phyloP scores from a whole-genome alignment of 225 moss, liverwort and hornwort species.

The Takakia lepidozioides region DNA sequence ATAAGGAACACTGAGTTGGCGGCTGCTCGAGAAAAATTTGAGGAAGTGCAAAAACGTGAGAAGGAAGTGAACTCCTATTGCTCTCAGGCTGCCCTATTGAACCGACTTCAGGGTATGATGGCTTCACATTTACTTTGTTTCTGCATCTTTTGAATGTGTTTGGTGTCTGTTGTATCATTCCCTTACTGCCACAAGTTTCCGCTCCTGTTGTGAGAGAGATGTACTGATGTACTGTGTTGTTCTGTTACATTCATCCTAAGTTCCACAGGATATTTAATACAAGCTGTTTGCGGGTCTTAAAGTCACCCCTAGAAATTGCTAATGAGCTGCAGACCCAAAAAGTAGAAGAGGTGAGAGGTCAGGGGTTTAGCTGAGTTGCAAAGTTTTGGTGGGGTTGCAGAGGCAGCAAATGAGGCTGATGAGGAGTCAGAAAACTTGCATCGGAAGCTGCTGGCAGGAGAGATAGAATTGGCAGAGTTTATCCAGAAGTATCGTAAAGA shows the following conservation, averaged over 20 bases:
- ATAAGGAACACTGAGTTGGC: conserved; percentile 98
- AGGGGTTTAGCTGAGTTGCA: not conserved
- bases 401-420: conserved; percentile 76
- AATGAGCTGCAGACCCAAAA: no score
- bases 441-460: conserved; percentile 72
- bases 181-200: not conserved
- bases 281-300: no score
- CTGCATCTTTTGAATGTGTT: not conserved
- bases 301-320: no score
- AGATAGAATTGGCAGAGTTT: conserved; percentile 73
- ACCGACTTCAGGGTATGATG: conserved; percentile 69
- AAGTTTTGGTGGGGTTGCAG: conserved; percentile 20
- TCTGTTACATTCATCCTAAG: no score
- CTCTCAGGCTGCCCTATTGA: conserved; percentile 67
- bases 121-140: not conserved
- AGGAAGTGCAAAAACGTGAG: conserved; percentile 84
- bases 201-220: no score
- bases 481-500: conserved; percentile 85
- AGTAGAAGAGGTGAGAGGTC: not conserved
- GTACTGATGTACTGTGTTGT: no score
- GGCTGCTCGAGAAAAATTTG: conserved; percentile 86
- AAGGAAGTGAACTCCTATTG: conserved; percentile 80
- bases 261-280: no score
- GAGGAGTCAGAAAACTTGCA: conserved; percentile 88
- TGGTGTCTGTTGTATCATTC: not conserved